Evolutionary conservation across 768 basidiomycete species (phyloP), one percentile per base, ranked within the genome.

Genomic region (Hericium alpestre): DNA sequence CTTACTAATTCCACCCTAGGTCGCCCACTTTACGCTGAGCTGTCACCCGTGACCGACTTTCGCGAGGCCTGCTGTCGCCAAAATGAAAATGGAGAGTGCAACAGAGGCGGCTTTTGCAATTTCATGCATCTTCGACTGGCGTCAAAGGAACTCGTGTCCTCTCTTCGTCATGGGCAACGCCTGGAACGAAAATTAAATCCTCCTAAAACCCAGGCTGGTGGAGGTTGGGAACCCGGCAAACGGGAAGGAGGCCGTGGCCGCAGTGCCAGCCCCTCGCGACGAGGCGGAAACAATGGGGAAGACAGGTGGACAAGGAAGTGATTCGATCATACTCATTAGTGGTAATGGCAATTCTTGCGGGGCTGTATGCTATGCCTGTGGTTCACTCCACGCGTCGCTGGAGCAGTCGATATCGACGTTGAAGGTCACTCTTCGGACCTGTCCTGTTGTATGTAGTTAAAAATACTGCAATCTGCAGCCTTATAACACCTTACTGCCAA

Each of bases 31-130:
- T 94, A 94, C 66, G 93, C 92, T n/a, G 96, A 99, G 66, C 79
- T 99, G 23, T 94, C 92, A 1, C 96, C 96, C 12, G 96, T 99
- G 16, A 98, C 94, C 27, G 96, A 99, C 73, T 99, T 99, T 71
- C 86, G 94, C 52, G 96, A 99, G 73, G 94, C 94, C 0, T 99
- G 96, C 69, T 99, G 96, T 70, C 83, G 96, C 50, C 96, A 99
- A 71, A 98, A 99, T 65, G 96, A 99, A 70, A 89, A 97, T 64
- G 96, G 96, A 8, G 91, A 95, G 72, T 99, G 96, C 71, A 95
- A 95, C 65, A 86, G 96, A 46, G 96, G 95, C 32, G 93, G 93
- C 2, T 97, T 96, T 74, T 98, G 95, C 73, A 98, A 99, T 71
- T 99, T 99, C 68, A 96, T 97, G 92, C 94, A 97, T 73, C 76